Conservation (phyloP, 805 yeast genomes). For the Candida saitoana region DNA sequence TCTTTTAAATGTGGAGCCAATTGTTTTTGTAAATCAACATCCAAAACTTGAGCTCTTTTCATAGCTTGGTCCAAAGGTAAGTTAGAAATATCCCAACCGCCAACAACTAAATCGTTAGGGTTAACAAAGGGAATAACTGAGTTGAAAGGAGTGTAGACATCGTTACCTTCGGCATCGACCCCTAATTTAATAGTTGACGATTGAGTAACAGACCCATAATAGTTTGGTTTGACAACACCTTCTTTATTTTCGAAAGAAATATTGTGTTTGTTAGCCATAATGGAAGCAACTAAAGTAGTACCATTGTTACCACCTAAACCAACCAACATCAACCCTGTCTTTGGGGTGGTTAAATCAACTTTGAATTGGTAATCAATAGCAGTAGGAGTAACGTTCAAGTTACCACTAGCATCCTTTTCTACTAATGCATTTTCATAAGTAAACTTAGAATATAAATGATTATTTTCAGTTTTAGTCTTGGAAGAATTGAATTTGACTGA, state of each 20-base stretch:
- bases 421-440: conserved; percentile 76
- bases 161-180: conserved; percentile 73
- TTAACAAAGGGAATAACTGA: conserved; percentile 80
- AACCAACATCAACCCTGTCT: conserved; percentile 83
- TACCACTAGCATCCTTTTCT: conserved; percentile 47
- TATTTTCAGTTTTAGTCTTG: conserved; percentile 47
- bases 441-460: conserved; percentile 57
- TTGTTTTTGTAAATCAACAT: conserved; percentile 75
- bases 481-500: conserved; percentile 50
- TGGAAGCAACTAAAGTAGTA: conserved; percentile 81
- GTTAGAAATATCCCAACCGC: conserved; percentile 93
- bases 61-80: conserved; percentile 71
- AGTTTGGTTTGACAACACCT: conserved; percentile 71
- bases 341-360: conserved; percentile 76
- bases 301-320: conserved; percentile 98
- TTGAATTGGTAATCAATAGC: conserved; percentile 77
- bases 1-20: conserved; percentile 59
- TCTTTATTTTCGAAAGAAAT: conserved; percentile 77
- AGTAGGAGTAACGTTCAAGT: conserved; percentile 65
- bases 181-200: conserved; percentile 87
- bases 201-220: conserved; percentile 93
- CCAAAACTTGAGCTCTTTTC: conserved; percentile 83
- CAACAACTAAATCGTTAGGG: conserved; percentile 85
- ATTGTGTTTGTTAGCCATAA: conserved; percentile 78
- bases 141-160: conserved; percentile 89